Conservation (phyloP, 2,329 filamentous ascomycete genomes). For the Fusarium secorum region DNA sequence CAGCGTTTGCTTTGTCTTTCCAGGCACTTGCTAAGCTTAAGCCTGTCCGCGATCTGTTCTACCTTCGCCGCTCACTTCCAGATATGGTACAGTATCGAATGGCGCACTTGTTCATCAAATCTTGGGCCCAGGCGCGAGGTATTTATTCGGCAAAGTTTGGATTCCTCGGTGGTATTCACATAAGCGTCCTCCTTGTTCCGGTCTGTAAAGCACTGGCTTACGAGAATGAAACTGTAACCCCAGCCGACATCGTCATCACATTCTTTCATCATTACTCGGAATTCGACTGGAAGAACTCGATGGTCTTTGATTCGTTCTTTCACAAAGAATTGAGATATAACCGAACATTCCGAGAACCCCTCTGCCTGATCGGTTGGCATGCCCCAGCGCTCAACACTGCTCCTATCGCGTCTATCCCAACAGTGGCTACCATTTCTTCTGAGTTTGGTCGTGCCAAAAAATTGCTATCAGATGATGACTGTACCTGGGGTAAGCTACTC, state of each 20-base stretch:
- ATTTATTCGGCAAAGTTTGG: conserved; percentile 72
- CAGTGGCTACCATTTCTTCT: conserved; percentile 57
- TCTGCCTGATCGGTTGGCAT: conserved; percentile 70
- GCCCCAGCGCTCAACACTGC: conserved; percentile 68
- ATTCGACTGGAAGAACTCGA: conserved; percentile 65
- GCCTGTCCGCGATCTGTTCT: conserved; percentile 67
- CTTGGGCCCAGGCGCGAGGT: conserved; percentile 68
- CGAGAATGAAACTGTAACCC: conserved; percentile 48
- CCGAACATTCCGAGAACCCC: conserved; percentile 64
- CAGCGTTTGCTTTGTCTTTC: conserved; percentile 63
- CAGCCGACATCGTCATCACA: conserved; percentile 61
- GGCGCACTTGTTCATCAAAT: conserved; percentile 66
- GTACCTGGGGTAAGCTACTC: conserved; percentile 56
- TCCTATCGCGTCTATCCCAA: conserved; percentile 60
- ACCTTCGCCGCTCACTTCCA: conserved; percentile 66
- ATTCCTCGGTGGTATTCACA: conserved; percentile 70
- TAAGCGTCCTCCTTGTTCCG: conserved; percentile 67
- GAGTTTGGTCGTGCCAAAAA: conserved; percentile 59
- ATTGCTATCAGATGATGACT: conserved; percentile 47
- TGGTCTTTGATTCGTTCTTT: conserved; percentile 69
- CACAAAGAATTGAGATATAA: conserved; percentile 60
- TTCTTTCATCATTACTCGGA: conserved; percentile 71
- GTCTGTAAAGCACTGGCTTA: conserved; percentile 64
- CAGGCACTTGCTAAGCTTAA: conserved; percentile 69
- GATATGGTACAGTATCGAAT: conserved; percentile 64